These are phyloP conservation scores for Davidsoniella eucalypti DNA, from an alignment of 2,329 filamentous ascomycete genomes.

Conservation along the genomic window DNA sequence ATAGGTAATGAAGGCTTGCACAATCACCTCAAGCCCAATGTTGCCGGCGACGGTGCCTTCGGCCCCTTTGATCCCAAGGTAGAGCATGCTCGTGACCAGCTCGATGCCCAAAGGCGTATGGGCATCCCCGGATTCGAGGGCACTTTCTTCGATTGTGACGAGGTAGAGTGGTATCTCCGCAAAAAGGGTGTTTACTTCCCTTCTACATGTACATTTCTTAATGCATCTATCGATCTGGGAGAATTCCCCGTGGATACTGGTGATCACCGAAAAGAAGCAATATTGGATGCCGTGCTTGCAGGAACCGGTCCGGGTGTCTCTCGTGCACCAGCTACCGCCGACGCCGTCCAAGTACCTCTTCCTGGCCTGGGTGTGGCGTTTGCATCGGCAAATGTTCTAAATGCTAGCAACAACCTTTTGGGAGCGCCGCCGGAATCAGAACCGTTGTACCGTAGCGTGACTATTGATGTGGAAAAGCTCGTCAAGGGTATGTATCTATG, in stretches of 20 bases:
- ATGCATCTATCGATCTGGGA: constrained; percentile 35
- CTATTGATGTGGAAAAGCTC: constrained; percentile 21
- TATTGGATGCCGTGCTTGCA: constrained; percentile 3
- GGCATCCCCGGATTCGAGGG: constrained; percentile 49
- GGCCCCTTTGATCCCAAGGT: constrained; percentile 31
- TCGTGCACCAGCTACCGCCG: neutral
- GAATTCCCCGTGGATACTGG: constrained; percentile 21
- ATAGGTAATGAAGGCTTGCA: constrained; percentile 1
- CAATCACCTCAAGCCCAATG: neutral
- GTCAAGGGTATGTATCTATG: constrained; percentile 20
- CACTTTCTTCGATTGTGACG: constrained; percentile 60
- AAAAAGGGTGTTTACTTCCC: constrained; percentile 47
- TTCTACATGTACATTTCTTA: constrained; percentile 40
- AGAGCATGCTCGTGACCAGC: constrained; percentile 24
- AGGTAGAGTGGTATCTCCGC: constrained; percentile 58
- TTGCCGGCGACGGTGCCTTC: constrained; percentile 17
- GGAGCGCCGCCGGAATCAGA: constrained; percentile 14
- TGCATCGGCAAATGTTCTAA: neutral
- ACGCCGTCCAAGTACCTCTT: neutral
- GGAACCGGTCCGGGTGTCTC: neutral
- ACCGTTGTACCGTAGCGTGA: constrained; percentile 19
- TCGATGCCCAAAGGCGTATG: constrained; percentile 33
- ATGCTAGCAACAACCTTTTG: neutral
- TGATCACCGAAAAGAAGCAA: neutral
- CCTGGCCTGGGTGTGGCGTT: constrained; percentile 4